Evolutionary conservation across 192 early-diverging fungal genomes (phyloP), one percentile per base, ranked within the genome.

Genomic region (Entomortierella parvispora): DNA sequence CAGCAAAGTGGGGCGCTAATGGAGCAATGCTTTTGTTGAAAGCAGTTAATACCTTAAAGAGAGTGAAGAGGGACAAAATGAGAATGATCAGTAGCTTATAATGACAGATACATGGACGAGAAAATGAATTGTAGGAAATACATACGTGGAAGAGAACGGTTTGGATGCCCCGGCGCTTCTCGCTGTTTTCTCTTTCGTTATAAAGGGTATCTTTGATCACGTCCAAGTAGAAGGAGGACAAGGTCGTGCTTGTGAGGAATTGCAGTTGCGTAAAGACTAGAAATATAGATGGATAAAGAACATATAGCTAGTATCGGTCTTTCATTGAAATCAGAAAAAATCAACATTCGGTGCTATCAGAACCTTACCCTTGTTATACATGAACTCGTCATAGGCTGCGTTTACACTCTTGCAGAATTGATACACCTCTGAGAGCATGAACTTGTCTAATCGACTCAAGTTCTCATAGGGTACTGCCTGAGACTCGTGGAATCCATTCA

Each of bases 191-290:
- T 22, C 71, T 48, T 47, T 89, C 83, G 23, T 87, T 89, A 48
- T 94, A 94, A 4, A 94, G 81, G 32, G 89, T 82, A 65, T 94
- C 93, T 77, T 94, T 94, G 72, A 91, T 86, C 4, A 90, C 82
- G 54, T 94, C 92, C 85, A 93, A 89, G 80, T 94, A 94, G 59
- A 93, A 90, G 4, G 91, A 86, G 22, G 93, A 94, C 12, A 93
- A 79, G 8, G 81, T 72, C 8, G 80, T 80, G 58, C 85, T 90
- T 58, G 88, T 89, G 58, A 94, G 91, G 60, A 86, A 84, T 65
- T 89, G 89, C 20, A 92, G 71, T 25, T 83, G 64, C 57, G 89
- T 89, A 32, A 88, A 83, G 15, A 86, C 91, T 85, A 70, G 22
- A n/a, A n/a, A n/a, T n/a, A n/a, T 18, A 18, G 48, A 54, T n/a